Conservation (phyloP, 148 eudicot genomes). For the Cornus suecica region DNA sequence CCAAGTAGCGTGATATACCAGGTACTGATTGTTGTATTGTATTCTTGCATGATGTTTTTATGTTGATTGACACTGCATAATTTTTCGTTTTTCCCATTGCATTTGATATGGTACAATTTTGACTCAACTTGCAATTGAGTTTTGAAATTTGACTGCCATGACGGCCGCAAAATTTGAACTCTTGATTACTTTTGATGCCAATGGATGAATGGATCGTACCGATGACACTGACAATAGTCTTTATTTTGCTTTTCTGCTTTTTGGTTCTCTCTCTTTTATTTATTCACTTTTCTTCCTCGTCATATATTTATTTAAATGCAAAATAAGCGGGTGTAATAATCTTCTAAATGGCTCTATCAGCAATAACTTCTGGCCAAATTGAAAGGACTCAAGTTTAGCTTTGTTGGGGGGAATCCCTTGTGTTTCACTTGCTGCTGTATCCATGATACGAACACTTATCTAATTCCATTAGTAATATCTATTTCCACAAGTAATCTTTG, state of each 20-base stretch:
- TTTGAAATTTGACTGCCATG: no score
- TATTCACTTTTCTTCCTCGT: no score
- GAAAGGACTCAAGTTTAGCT: background rate
- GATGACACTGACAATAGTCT: no score
- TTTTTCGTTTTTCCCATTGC: background rate
- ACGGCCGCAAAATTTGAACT: no score
- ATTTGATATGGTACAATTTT: background rate
- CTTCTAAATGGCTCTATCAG: background rate
- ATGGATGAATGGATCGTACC: no score
- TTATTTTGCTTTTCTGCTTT: no score
- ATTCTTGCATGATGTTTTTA: background rate
- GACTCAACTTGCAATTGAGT: background rate
- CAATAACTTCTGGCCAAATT: background rate
- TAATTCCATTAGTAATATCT: no score
- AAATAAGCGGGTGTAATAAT: no score
- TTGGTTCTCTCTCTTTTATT: background rate
- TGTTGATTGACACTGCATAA: no score
- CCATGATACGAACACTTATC: background rate
- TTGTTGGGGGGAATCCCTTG: background rate
- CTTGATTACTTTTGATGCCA: no score
- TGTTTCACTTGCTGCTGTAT: constrained; percentile 2
- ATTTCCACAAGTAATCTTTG: no score
- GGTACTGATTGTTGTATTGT: constrained; percentile 33
- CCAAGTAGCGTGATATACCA: constrained; percentile 74
- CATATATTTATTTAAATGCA: no score